phyloP scores from a whole-genome alignment of 257 asterid genomes.

The Solanum clarkiae region DNA sequence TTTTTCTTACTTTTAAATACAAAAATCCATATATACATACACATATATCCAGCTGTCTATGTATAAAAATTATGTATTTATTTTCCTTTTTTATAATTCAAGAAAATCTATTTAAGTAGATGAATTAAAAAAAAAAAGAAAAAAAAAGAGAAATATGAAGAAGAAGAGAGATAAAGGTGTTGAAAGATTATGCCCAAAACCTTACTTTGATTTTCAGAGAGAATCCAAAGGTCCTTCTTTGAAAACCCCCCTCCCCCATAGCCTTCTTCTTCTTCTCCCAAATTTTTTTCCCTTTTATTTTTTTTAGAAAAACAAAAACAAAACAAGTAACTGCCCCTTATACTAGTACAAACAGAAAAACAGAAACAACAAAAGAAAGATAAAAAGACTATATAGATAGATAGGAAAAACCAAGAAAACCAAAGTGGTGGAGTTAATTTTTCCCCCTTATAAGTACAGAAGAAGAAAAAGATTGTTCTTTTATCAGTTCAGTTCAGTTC shows the following conservation, averaged over 20 bases:
- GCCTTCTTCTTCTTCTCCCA: background rate
- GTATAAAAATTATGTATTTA: background rate
- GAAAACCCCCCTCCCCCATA: background rate
- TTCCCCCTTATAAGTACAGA: background rate
- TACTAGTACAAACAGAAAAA: slow-evolving; percentile 24
- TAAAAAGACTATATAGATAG: background rate
- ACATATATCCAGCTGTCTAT: background rate
- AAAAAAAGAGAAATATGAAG: slow-evolving; percentile 3
- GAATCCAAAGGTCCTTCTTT: slow-evolving; percentile 9
- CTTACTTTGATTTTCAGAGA: slow-evolving; percentile 6
- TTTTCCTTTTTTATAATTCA: background rate
- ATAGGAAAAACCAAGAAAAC: background rate
- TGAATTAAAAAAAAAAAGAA: background rate
- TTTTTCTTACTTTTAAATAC: background rate
- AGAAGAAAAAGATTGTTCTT: slow-evolving; percentile 1
- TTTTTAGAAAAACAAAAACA: background rate
- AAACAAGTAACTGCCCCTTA: slow-evolving; percentile 19
- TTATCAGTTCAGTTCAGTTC: slow-evolving; percentile 1
- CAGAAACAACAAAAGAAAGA: slow-evolving; percentile 14
- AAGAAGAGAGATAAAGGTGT: slow-evolving; percentile 22
- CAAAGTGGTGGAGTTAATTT: background rate
- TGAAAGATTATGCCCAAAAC: slow-evolving; percentile 45
- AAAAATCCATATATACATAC: background rate
- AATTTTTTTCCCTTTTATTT: background rate
- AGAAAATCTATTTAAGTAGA: background rate